These are phyloP conservation scores for Colletotrichum lindemuthianum DNA, from an alignment of 2,329 filamentous ascomycete genomes.

Conservation along the genomic window DNA sequence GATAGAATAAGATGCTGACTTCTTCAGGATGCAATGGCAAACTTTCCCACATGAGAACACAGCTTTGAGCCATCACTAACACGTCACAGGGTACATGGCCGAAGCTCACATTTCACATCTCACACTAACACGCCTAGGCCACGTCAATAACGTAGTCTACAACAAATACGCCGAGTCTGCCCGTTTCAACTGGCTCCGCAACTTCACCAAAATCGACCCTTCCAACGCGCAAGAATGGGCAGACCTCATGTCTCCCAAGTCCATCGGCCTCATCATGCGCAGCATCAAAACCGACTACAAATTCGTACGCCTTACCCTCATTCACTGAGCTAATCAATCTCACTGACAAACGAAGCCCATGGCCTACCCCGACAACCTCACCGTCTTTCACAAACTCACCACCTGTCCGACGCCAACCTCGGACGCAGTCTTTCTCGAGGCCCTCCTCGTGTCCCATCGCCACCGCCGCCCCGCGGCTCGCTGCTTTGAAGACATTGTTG, in stretches of 20 bases:
- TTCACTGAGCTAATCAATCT: neutral
- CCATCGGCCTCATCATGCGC: slow-evolving; percentile 79
- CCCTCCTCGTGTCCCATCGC: slow-evolving; percentile 77
- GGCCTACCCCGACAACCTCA: slow-evolving; percentile 83
- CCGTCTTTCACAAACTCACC: slow-evolving; percentile 82
- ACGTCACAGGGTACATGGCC: slow-evolving; percentile 22
- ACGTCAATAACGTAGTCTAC: slow-evolving; percentile 90
- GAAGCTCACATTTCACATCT: neutral
- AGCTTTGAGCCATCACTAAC: slow-evolving; percentile 8
- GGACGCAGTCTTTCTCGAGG: slow-evolving; percentile 66
- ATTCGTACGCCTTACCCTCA: slow-evolving; percentile 64
- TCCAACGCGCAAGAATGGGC: slow-evolving; percentile 71
- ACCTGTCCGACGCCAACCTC: slow-evolving; percentile 54
- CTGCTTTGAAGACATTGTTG: slow-evolving; percentile 80
- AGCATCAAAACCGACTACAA: slow-evolving; percentile 88
- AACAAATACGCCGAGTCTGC: slow-evolving; percentile 85
- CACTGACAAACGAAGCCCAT: slow-evolving; percentile 68
- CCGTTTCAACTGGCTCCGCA: slow-evolving; percentile 80
- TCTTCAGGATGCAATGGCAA: slow-evolving; percentile 33
- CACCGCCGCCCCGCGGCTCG: slow-evolving; percentile 78
- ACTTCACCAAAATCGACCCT: slow-evolving; percentile 72
- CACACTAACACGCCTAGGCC: slow-evolving; percentile 47
- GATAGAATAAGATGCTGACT: slow-evolving; percentile 11
- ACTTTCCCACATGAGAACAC: neutral
- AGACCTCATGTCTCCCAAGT: slow-evolving; percentile 72